These are phyloP conservation scores for Adansonia rubrostipa DNA, from an alignment of 441 rosid species.

Conservation along the genomic window DNA sequence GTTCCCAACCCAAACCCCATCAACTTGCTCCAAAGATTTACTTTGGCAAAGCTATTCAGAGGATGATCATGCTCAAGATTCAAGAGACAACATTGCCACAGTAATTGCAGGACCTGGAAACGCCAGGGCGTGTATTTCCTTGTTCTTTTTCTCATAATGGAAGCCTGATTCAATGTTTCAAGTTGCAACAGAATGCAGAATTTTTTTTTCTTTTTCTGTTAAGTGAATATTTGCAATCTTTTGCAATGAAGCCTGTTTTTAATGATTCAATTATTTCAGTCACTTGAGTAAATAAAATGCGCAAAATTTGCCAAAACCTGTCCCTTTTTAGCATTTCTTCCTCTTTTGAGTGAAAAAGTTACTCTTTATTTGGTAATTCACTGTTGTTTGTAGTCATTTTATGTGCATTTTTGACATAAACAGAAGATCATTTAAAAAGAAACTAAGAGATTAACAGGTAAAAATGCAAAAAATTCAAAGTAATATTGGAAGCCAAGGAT, in stretches of 20 bases:
- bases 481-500: too few relatives aligned
- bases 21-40: neutral
- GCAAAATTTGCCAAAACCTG: neutral
- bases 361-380: neutral
- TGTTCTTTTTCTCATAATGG: neutral
- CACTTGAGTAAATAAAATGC: neutral
- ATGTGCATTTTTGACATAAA: too few relatives aligned
- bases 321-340: neutral
- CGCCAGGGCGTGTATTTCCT: neutral
- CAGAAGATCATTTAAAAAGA: too few relatives aligned
- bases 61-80: neutral
- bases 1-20: too few relatives aligned
- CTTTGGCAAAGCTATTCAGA: conserved; percentile 3
- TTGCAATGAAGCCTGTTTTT: neutral
- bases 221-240: too few relatives aligned
- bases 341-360: neutral
- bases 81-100: neutral
- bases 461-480: too few relatives aligned
- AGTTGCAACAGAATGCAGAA: neutral
- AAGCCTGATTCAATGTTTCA: neutral
- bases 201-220: too few relatives aligned
- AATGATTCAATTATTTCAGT: neutral
- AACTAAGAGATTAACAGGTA: too few relatives aligned
- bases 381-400: neutral
- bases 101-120: conserved; percentile 9